Evolutionary conservation across 1,139 yeast genomes (phyloP), one percentile per base, ranked within the genome.

Genomic region (Yamadazyma triangularis): DNA sequence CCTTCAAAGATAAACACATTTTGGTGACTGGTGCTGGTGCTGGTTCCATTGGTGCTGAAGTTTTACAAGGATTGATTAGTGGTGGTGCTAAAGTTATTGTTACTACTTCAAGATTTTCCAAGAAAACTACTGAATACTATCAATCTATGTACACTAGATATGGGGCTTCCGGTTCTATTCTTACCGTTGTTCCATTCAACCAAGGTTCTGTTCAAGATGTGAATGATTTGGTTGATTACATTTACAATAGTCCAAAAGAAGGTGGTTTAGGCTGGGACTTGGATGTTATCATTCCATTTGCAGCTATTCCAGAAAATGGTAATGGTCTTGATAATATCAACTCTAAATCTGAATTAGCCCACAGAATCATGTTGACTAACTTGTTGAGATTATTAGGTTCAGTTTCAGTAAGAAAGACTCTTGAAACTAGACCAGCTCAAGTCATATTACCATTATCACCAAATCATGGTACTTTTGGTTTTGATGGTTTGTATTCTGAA

Each of bases 1-100:
- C 95, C 24, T 91, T 81, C 72, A 81, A 83, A 59, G 86, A 79
- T 60, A 91, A 88, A 64, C 79, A 81, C 46, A 96, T 89, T 32
- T 77, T 91, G 53, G 73, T 91, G 48, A 91, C 98, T 32, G 98
- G 98, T 70, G 97, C 97, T 32, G 98, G 98, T 71, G 91, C 87
- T 33, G 98, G 97, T 31, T 91, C 98, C 32, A 91, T 91, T 58
- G 98, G 97, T 65, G 96, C 96, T 39, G 96, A 91, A 63, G 78
- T 91, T 46, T 73, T 91, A 58, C 95, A 86, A 69, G 98, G 98
- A 44, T 73, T 91, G 58, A 71, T 91, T 35, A 80, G 93, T 56
- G 98, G 98, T 67, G 98, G 98, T 72, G 97, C 98, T 35, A 86
- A 85, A 62, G 96, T 89, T 49, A 70, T 91, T 56, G 96, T 91